These are phyloP conservation scores for Globisporangium ultimum DNA, from an alignment of 352 stramenopile genomes.

Conservation along the genomic window DNA sequence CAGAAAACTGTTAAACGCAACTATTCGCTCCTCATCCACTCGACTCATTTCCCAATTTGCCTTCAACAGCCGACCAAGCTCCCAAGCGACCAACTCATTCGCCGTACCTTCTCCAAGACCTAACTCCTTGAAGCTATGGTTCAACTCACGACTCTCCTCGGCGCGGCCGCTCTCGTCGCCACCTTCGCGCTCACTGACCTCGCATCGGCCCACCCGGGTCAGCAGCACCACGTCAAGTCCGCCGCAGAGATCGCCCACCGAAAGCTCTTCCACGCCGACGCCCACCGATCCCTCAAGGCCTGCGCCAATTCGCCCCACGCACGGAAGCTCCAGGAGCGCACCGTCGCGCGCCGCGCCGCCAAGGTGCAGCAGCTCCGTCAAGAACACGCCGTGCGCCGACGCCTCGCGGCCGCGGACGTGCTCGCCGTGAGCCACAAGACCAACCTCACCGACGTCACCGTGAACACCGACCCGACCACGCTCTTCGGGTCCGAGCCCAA, in stretches of 20 bases:
- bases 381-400: neutral
- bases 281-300: conserved; percentile 4
- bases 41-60: too few relatives aligned
- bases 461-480: neutral
- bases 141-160: too few relatives aligned
- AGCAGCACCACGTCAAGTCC: too few relatives aligned
- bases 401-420: conserved; percentile 2
- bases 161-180: too few relatives aligned
- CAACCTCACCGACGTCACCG: neutral
- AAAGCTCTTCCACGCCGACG: conserved; percentile 10
- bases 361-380: conserved; percentile 3
- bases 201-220: too few relatives aligned
- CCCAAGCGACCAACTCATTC: too few relatives aligned
- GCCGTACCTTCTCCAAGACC: too few relatives aligned
- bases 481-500: conserved; percentile 9
- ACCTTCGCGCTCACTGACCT: too few relatives aligned
- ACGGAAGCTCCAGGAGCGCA: conserved; percentile 5
- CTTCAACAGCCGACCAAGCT: too few relatives aligned
- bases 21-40: too few relatives aligned
- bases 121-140: too few relatives aligned
- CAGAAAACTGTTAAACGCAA: too few relatives aligned
- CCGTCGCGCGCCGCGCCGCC: neutral
- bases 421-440: conserved; percentile 9
- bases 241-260: neutral
- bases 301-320: conserved; percentile 3